phyloP scores from a whole-genome alignment of 2,329 filamentous ascomycete genomes.

The Colletotrichum zoysiae region DNA sequence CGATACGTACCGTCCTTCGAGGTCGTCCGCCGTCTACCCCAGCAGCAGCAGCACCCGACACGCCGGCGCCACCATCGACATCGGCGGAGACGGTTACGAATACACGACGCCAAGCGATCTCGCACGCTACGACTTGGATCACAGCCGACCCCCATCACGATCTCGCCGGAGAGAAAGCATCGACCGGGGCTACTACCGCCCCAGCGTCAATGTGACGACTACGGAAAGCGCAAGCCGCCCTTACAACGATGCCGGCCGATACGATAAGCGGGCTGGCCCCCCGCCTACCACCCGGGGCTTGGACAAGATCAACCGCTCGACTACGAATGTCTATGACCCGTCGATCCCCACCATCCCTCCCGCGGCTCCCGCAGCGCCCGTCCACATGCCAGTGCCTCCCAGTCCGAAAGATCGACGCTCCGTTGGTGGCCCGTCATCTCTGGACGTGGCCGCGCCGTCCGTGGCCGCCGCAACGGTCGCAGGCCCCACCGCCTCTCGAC shows the following conservation, averaged over 20 bases:
- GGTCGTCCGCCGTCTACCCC: constrained; percentile 61
- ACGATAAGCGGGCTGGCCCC: constrained; percentile 63
- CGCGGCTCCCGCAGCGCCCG: constrained; percentile 48
- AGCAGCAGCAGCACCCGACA: constrained; percentile 57
- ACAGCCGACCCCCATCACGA: constrained; percentile 57
- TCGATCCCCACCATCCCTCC: constrained; percentile 63
- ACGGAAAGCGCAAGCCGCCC: constrained; percentile 45
- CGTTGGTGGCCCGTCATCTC: constrained; percentile 23
- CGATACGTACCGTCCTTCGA: constrained; percentile 62
- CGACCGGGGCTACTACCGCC: constrained; percentile 67
- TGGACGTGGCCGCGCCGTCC: constrained; percentile 32
- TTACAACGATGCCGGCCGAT: constrained; percentile 48
- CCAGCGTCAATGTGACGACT: constrained; percentile 58
- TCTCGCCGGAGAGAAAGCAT: constrained; percentile 65
- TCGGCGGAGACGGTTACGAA: constrained; percentile 71
- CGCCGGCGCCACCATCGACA: constrained; percentile 60
- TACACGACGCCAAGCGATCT: constrained; percentile 74
- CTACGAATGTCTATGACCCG: constrained; percentile 59
- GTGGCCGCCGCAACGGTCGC: constrained; percentile 39
- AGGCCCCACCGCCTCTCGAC: constrained; percentile 48
- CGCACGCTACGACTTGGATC: constrained; percentile 71
- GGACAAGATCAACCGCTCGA: constrained; percentile 72
- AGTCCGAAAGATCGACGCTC: constrained; percentile 50
- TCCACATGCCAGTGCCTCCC: constrained; percentile 51
- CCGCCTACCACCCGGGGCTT: constrained; percentile 79